These are phyloP conservation scores for Metarhizium humberi DNA, from an alignment of 2,329 filamentous ascomycete species.

Conservation along the genomic window DNA sequence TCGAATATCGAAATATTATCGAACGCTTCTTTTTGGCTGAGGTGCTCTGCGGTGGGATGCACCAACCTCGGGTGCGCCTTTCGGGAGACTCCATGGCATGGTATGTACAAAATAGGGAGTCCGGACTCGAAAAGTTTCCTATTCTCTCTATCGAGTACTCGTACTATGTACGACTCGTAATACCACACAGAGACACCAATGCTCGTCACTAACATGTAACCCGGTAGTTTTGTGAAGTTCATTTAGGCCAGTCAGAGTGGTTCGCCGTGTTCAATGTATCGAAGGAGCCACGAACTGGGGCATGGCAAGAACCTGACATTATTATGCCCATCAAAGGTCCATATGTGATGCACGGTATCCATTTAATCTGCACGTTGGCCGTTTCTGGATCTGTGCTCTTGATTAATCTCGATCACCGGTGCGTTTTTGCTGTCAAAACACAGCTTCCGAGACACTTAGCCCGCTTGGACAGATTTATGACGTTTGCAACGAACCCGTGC, in stretches of 20 bases:
- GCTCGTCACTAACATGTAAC: no score
- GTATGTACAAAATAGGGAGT: not conserved
- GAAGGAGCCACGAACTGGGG: not conserved
- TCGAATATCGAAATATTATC: not conserved
- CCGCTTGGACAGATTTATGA: no score
- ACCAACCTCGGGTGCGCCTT: not conserved
- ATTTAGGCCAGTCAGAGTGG: not conserved
- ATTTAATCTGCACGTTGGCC: not conserved
- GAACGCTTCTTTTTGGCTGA: not conserved
- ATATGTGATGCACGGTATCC: not conserved
- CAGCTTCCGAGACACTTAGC: not conserved
- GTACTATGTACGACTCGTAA: not conserved
- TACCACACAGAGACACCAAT: no score
- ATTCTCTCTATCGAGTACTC: not conserved
- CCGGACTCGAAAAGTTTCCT: not conserved
- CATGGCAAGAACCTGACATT: not conserved
- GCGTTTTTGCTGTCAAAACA: no score
- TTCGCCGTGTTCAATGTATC: not conserved
- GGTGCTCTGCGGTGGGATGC: not conserved
- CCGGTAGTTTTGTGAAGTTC: not conserved
- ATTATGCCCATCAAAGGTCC: not conserved
- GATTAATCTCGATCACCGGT: not conserved
- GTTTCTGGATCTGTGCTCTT: not conserved
- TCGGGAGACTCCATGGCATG: not conserved
- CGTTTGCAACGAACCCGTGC: no score